Evolutionary conservation across 2,329 filamentous ascomycete species (phyloP).

Genomic region (Huntiella abstrusa): DNA sequence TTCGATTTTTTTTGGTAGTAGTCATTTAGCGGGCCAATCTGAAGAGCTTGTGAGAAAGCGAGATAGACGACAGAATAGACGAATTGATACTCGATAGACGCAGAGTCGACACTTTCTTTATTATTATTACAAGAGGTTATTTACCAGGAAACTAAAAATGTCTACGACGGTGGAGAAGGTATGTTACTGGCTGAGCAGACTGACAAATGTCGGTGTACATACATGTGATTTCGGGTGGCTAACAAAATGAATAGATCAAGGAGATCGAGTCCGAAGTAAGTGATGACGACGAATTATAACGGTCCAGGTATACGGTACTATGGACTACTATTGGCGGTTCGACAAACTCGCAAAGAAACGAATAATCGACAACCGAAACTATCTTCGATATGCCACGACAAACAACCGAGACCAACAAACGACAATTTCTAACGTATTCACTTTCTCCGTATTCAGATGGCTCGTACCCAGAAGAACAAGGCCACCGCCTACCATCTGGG

Average conservation of each 20-base stretch:
- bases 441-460: constrained; percentile 44
- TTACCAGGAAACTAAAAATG: constrained; percentile 32
- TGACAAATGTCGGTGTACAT: background rate
- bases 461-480: constrained; percentile 94
- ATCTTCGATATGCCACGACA: background rate
- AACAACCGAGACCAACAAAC: background rate
- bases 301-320: background rate
- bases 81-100: background rate
- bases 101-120: constrained; percentile 8
- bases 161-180: constrained; percentile 96
- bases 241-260: constrained; percentile 50
- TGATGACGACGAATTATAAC: constrained; percentile 12
- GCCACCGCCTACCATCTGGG: constrained; percentile 83
- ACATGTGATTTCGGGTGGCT: background rate
- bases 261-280: constrained; percentile 85
- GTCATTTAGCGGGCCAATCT: background rate
- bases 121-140: background rate
- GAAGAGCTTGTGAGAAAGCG: background rate
- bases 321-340: background rate
- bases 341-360: background rate
- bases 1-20: too few species aligned
- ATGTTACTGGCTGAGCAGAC: constrained; percentile 15
- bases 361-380: background rate
- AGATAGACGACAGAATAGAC: background rate
- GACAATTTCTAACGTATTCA: constrained; percentile 6